Evolutionary conservation across 306 rosid species (phyloP).

Genomic region (Dalbergia cultrata): DNA sequence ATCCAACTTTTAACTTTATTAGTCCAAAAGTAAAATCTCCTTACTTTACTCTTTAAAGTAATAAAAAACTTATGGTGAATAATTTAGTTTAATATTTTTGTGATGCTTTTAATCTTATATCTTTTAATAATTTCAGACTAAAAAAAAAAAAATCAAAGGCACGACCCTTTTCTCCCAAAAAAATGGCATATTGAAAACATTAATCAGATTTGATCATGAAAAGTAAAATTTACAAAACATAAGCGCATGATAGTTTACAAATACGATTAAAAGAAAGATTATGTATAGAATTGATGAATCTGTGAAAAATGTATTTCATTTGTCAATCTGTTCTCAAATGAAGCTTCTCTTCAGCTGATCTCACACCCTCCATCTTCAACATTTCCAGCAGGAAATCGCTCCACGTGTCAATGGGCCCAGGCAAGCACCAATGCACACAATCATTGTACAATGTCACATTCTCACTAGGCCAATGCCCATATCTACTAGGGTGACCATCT

Average conservation of each 20-base stretch:
- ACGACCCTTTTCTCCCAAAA: too few relatives aligned
- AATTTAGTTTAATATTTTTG: too few relatives aligned
- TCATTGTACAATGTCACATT: constrained; percentile 81
- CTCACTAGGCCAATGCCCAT: constrained; percentile 84
- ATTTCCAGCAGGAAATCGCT: constrained; percentile 77
- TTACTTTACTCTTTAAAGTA: too few relatives aligned
- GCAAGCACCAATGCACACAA: constrained; percentile 95
- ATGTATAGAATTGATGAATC: constrained; percentile 8
- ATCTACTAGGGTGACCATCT: constrained; percentile 91
- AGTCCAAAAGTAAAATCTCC: too few relatives aligned
- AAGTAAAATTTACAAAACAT: constrained; percentile 36
- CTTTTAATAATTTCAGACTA: background rate
- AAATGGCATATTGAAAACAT: background rate
- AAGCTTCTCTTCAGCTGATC: constrained; percentile 69
- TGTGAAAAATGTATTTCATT: background rate
- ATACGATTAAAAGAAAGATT: background rate
- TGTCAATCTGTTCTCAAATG: constrained; percentile 47
- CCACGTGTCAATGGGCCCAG: constrained; percentile 89
- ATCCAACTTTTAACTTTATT: too few relatives aligned
- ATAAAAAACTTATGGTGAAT: too few relatives aligned
- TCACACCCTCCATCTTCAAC: constrained; percentile 82
- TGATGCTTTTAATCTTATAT: too few relatives aligned
- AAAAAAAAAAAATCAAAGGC: background rate
- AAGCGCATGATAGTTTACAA: constrained; percentile 23
- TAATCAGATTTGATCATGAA: background rate